Base-by-base conservation (phyloP, 805 yeast genomes). In the Kazachstania viticola region DNA sequence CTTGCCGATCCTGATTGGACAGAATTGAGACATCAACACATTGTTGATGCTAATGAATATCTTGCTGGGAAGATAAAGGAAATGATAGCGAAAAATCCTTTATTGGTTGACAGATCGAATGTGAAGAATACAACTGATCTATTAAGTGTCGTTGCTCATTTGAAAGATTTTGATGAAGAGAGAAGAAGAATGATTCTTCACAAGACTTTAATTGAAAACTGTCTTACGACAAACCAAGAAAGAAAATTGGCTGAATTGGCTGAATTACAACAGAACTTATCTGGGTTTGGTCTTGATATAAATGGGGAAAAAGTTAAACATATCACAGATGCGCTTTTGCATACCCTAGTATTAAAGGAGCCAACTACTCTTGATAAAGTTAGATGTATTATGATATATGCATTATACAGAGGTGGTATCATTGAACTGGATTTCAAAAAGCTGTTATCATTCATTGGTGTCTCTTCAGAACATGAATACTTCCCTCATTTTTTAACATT, bases 221-320 rank as follows among this genome's bases (percentile, higher is more conserved):
- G 87, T 48, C 62, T 81, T 55, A 67, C 64, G 17, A 56, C 67
- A 12, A 75, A 78, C 49, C 70, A 75, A 30, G 64, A 62, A 18
- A 63, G 74, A 38, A 66, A 70, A 39, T 58, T 84, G 41, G 74
- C 79, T 7, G 83, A 73, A 37, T 64, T 81, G 14, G 83, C 94
- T 1, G 91, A 82, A 40, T 67, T 85, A 36, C 97, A 91, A 56
- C 95, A 87, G 57, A 71, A 76, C 14, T 66, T 85, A 40, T 72
- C 79, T 4, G 81, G 84, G 4, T 72, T 73, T 27, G 94, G 94
- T 15, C 54, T 69, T 3, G 75, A 74, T 34, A 63, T 75, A 29
- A 80, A 82, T 40, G 85, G 88, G 3, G 67, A 67, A 17, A 70
- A 70, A 42, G 67, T 68, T 28, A 71, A 71, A 42, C 65, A 68